Evolutionary conservation across 2,329 filamentous ascomycete genomes (phyloP), one percentile per base, ranked within the genome.

Genomic region (Cylindrodendrum hubeiense): DNA sequence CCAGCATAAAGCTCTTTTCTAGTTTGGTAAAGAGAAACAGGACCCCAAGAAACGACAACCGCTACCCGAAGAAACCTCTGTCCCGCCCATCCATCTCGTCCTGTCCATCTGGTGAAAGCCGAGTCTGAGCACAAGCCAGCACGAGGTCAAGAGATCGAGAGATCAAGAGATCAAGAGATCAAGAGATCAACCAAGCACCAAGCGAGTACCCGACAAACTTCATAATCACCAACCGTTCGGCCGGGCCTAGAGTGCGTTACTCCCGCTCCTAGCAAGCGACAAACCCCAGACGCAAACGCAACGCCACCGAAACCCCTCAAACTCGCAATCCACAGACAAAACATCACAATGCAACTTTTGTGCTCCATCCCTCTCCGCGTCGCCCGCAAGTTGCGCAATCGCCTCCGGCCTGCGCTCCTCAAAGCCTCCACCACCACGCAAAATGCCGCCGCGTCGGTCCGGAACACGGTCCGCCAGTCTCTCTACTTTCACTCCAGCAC

Each of bases 391-490:
- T 50, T 74, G 28, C 71, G 71, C 58, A 74, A 67, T 13, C 68
- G 68, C 28, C 52, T 66, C 19, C 44, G 30, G 5, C 63, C 63
- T 12, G 53, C 59, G 41, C 44, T 74, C 19, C 60, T 74, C 54
- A 66, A 61, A 52, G 68, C 70, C n/a, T 66, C 63, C 10, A 62
- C 68, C 22, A 69, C 71, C 30, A 70, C 69, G 3, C 67, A 65
- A 44, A 56, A 63, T 24, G 69, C 71, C 28, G 64, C 64, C 24
- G 65, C 71, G 46, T 74, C 71, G n/a, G 59, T 74, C 43, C 63
- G 71, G 54, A 64, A 72, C 46, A 74, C 71, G 21, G 60, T 74
- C 33, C 60, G 71, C 57, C 67, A 72, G 54, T 74, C 71, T 22
- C 57, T 74, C 30, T 69, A 69, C 51, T 70, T 66, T 67, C 57